Evolutionary conservation across 495 filamentous ascomycete species (phyloP).

Genomic region (Staphylotrichum tortipilum): DNA sequence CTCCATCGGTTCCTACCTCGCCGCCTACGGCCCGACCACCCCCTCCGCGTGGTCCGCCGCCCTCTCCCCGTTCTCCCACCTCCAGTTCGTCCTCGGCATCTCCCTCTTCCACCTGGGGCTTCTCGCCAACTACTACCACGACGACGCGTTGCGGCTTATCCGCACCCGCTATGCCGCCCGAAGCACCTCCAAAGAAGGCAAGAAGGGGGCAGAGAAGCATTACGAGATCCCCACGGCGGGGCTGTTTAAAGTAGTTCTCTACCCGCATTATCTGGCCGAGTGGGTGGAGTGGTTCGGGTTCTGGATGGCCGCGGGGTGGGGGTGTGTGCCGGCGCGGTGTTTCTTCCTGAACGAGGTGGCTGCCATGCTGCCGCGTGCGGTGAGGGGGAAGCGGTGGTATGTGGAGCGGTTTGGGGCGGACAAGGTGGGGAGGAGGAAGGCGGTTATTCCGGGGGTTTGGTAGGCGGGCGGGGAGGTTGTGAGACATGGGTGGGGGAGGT

Average conservation of each 20-base stretch:
- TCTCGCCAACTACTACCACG: constrained; percentile 72
- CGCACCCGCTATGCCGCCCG: constrained; percentile 53
- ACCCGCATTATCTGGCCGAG: constrained; percentile 88
- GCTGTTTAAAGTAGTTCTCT: constrained; percentile 73
- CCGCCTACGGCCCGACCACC: constrained; percentile 61
- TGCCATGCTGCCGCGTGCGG: constrained; percentile 83
- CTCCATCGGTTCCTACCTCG: constrained; percentile 71
- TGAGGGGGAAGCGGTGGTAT: constrained; percentile 83
- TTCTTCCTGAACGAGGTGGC: constrained; percentile 82
- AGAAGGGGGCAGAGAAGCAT: constrained; percentile 58
- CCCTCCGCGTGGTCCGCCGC: constrained; percentile 47
- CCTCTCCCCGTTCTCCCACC: too few relatives aligned
- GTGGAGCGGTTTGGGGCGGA: constrained; percentile 75
- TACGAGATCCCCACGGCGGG: constrained; percentile 82
- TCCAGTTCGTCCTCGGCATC: constrained; percentile 40
- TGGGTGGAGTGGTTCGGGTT: constrained; percentile 96
- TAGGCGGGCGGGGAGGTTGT: constrained; percentile 17
- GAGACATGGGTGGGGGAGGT: neutral
- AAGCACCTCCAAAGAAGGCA: constrained; percentile 31
- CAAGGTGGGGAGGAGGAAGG: constrained; percentile 63
- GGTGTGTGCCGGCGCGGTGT: constrained; percentile 60
- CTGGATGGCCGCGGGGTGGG: constrained; percentile 56
- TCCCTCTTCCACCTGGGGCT: constrained; percentile 54
- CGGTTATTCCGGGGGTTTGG: constrained; percentile 71
- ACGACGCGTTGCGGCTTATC: constrained; percentile 71